Evolutionary conservation across 768 basidiomycete genomes (phyloP), one percentile per base, ranked within the genome.

Genomic region (Kwoniella sp.): DNA sequence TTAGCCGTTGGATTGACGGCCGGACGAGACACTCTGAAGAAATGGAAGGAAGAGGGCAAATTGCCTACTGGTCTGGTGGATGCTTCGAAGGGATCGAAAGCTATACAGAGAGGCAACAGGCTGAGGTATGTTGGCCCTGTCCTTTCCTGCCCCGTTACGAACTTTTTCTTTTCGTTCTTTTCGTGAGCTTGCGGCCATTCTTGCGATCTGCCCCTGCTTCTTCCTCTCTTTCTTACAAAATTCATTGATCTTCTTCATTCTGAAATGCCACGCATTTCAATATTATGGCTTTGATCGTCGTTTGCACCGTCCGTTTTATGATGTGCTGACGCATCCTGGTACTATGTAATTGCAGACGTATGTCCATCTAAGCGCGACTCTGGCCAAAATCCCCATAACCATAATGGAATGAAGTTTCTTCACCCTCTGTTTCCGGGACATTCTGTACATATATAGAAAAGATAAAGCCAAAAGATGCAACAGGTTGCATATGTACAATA

Each of bases 21-120:
- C 2, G 87, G 90, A 0, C 80, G 87, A 71, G 84, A 87, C 54
- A 85, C 89, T 60, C 78, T 99, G 26, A 84, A 85, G 55, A 85
- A 87, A 68, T 88, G 92, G 85, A 88, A 90, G 53, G 88, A 88
- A 17, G 90, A 95, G 69, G 92, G 90, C 3, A 84, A 84, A 60
- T 82, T 98, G n/a, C 92, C 92, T 0, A 86, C 84, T n/a, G 83
- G 87, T 22, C 82, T 85, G 62, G 86, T 91, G 15, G 81, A 81
- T 33, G 81, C 77, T 22, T 69, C 63, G 50, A 86, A 87, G 60
- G 87, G 85, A 59, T 83, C 60, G 22, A 36, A 62, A 27, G 64
- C 62, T 10, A 67, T 75, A 48, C 55, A 58, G 46, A 30, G 65
- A 29, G 71, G 65, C 19, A 59, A 67, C 19, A 50, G 69, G 54